These are phyloP conservation scores for Brasilioporus rufonigricans DNA, from an alignment of 768 basidiomycete species.

Conservation along the genomic window DNA sequence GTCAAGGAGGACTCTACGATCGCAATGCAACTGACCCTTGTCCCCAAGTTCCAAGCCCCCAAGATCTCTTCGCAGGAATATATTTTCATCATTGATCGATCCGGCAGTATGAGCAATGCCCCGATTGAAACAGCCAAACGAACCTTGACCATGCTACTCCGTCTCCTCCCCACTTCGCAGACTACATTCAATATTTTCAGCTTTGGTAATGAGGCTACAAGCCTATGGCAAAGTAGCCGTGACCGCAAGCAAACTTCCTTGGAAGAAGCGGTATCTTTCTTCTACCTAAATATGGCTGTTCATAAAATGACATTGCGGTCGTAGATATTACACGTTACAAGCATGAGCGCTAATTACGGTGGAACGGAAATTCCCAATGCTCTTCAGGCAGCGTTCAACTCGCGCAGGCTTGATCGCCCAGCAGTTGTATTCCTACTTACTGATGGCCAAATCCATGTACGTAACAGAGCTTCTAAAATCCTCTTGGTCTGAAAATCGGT, in stretches of 20 bases:
- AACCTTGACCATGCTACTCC: slow-evolving; percentile 47
- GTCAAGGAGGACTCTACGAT: slow-evolving; percentile 28
- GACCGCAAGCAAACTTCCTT: slow-evolving; percentile 33
- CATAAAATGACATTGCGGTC: slow-evolving; percentile 17
- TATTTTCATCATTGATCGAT: slow-evolving; percentile 59
- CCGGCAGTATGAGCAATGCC: slow-evolving; percentile 46
- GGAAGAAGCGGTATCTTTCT: slow-evolving; percentile 34
- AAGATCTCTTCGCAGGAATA: slow-evolving; percentile 50
- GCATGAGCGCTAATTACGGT: slow-evolving; percentile 43
- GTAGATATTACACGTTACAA: slow-evolving; percentile 39
- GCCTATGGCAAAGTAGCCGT: slow-evolving; percentile 38
- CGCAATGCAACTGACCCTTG: slow-evolving; percentile 53
- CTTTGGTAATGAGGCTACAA: slow-evolving; percentile 37
- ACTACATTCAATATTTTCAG: slow-evolving; percentile 58
- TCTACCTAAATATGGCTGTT: not conserved
- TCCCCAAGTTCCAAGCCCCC: slow-evolving; percentile 49
- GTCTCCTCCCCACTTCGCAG: slow-evolving; percentile 41
- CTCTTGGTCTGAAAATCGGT: not conserved
- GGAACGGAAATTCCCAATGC: slow-evolving; percentile 53
- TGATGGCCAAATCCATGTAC: slow-evolving; percentile 46
- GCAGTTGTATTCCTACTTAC: slow-evolving; percentile 58
- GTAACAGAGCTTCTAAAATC: not conserved
- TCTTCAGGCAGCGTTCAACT: slow-evolving; percentile 37
- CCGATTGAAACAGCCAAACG: slow-evolving; percentile 48
- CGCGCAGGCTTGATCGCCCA: slow-evolving; percentile 35